Base-by-base conservation (phyloP, 2,329 filamentous ascomycete species). In the Alternaria conjuncta region DNA sequence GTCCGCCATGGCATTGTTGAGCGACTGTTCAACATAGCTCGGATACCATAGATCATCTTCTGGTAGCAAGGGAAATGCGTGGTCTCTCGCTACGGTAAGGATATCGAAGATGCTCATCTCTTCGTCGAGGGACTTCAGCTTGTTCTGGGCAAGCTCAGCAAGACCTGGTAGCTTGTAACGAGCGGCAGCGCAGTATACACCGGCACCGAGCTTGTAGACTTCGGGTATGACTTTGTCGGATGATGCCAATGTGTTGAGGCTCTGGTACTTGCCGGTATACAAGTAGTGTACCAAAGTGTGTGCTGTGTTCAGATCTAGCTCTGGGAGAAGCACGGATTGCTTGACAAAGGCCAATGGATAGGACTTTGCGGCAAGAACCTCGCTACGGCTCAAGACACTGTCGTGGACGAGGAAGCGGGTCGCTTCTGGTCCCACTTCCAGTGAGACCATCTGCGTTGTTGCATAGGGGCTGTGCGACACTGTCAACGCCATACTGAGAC, bases 101-200 rank as follows among this genome's bases (percentile, higher is more conserved):
- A 71, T 63, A 21, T 75, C 71, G 6, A 72, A 61, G 15, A 76
- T 73, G n/a, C 64, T 65, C 15, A 74, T 50, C 10, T 68, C 60
- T 20, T 69, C 63, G 4, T 67, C 66, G 8, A 67, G 56, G 5
- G 63, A 63, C 4, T 41, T 66, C n/a, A 77, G 70, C 21, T 66
- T 66, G 3, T 69, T 59, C 7, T 73, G 74, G 0, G 75, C 72
- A 0, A 78, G 64, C 23, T 73, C 63, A 1, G 67, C 71, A 1
- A 77, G 71, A 0, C 71, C 67, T 3, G 73, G 67, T 3, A 78
- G 54, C 26, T 73, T 64, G 53, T 75, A 76, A 5, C 69, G 67
- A 2, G 68, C 57, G 3, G 75, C 75, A 1, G 74, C 73, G 49
- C 69, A 74, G 51, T 78, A 78, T 1, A 74, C 68, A 50, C 71